These are phyloP conservation scores for Podila verticillata DNA, from an alignment of 192 early-diverging fungal genomes.

Conservation along the genomic window DNA sequence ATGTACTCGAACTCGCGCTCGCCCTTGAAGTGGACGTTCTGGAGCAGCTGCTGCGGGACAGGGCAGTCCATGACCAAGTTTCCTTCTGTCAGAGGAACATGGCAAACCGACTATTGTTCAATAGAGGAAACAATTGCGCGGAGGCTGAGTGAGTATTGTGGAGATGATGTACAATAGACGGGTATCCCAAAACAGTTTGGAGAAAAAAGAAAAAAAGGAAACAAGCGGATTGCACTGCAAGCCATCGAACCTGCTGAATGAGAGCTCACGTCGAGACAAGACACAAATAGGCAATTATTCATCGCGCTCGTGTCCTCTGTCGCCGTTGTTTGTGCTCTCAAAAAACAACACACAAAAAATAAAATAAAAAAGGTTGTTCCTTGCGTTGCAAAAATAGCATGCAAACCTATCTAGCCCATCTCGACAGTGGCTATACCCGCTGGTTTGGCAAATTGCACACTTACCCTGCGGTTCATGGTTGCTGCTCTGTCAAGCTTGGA, in stretches of 20 bases:
- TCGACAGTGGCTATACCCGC: not conserved
- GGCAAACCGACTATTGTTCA: slow-evolving; percentile 34
- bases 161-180: not conserved
- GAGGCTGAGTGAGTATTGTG: slow-evolving; percentile 53
- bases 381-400: too few species aligned
- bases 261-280: not conserved
- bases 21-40: slow-evolving; percentile 60
- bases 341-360: too few species aligned
- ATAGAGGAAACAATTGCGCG: not conserved
- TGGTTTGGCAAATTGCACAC: slow-evolving; percentile 2
- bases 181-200: not conserved
- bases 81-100: slow-evolving; percentile 69
- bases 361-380: too few species aligned
- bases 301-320: too few species aligned
- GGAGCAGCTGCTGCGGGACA: slow-evolving; percentile 67
- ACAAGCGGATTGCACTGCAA: not conserved
- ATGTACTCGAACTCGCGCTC: slow-evolving; percentile 78
- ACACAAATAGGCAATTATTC: not conserved
- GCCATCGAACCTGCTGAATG: not conserved
- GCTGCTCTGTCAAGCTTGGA: slow-evolving; percentile 45
- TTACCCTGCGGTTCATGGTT: slow-evolving; percentile 48
- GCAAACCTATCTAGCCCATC: not conserved
- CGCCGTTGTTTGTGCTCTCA: too few species aligned
- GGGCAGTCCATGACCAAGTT: slow-evolving; percentile 78
- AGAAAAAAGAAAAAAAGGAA: not conserved